These are phyloP conservation scores for Apiospora marii DNA, from an alignment of 2,329 filamentous ascomycete genomes.

Conservation along the genomic window DNA sequence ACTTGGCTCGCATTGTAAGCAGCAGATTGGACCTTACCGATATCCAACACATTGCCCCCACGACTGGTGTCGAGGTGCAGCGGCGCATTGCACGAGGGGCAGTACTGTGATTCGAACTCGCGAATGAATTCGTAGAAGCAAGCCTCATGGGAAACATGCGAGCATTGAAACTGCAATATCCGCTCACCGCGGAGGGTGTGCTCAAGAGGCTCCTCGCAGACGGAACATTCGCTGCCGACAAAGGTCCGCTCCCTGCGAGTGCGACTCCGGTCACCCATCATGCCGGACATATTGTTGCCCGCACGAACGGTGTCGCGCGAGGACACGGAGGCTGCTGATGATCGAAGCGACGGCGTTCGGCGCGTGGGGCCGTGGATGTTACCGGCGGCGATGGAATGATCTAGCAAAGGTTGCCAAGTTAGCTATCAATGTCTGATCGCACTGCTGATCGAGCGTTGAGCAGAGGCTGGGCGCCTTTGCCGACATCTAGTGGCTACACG, in stretches of 20 bases:
- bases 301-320: conserved; percentile 45
- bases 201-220: conserved; percentile 95
- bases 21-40: conserved; percentile 64
- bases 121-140: conserved; percentile 99
- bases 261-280: conserved; percentile 78
- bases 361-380: conserved; percentile 41
- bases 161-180: conserved; percentile 93
- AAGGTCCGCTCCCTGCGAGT: conserved; percentile 91
- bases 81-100: conserved; percentile 91
- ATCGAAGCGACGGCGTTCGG: conserved; percentile 49
- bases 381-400: conserved; percentile 48
- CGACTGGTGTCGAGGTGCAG: conserved; percentile 91
- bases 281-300: conserved; percentile 60
- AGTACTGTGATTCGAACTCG: conserved; percentile 92
- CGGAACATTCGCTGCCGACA: conserved; percentile 91
- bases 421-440: neutral
- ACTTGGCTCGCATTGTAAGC: conserved; percentile 12
- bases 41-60: conserved; percentile 89
- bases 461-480: neutral
- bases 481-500: conserved; percentile 2
- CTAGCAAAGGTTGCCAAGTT: conserved; percentile 36
- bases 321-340: conserved; percentile 44
- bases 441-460: conserved; percentile 2
- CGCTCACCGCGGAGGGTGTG: conserved; percentile 94
- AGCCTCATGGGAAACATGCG: conserved; percentile 96